Evolutionary conservation across 225 moss, liverwort and hornwort species (phyloP).

Genomic region (Sphagnum contortum): DNA sequence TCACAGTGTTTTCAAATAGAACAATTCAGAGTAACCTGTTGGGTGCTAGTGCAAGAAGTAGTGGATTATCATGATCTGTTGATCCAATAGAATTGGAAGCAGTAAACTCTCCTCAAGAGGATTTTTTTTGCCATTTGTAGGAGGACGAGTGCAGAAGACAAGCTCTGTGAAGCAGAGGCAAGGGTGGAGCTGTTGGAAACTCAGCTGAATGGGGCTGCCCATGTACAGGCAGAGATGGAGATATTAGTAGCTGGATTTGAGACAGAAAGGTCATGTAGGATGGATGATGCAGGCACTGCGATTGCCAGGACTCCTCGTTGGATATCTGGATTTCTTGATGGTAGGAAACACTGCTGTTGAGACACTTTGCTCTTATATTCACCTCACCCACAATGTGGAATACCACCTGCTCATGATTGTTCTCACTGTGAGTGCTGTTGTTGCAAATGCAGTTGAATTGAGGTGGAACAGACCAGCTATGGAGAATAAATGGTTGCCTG

Average conservation of each 20-base stretch:
- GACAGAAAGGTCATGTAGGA: conserved; percentile 40
- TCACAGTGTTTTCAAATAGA: neutral
- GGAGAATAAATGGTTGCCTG: conserved; percentile 48
- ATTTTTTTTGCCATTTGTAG: conserved; percentile 12
- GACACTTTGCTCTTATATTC: too few species aligned
- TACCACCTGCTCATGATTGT: too few species aligned
- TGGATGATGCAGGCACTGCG: conserved; percentile 39
- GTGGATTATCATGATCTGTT: too few species aligned
- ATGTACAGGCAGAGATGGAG: conserved; percentile 51
- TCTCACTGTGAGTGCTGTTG: neutral
- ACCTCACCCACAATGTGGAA: too few species aligned
- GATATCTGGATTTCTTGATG: conserved; percentile 82
- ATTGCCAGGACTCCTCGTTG: conserved; percentile 51
- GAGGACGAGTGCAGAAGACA: conserved; percentile 32
- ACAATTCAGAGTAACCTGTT: neutral
- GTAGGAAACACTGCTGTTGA: conserved; percentile 11
- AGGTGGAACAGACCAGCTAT: conserved; percentile 57
- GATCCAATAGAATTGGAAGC: too few species aligned
- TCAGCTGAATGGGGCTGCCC: conserved; percentile 44
- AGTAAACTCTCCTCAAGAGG: too few species aligned
- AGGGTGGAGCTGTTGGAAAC: conserved; percentile 49
- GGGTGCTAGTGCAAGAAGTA: conserved; percentile 2
- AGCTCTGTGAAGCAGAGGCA: conserved; percentile 33
- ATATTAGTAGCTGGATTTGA: conserved; percentile 44
- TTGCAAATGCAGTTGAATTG: conserved; percentile 48